Conservation (phyloP, 257 asterid species). For the Dorcoceras hygrometricum region DNA sequence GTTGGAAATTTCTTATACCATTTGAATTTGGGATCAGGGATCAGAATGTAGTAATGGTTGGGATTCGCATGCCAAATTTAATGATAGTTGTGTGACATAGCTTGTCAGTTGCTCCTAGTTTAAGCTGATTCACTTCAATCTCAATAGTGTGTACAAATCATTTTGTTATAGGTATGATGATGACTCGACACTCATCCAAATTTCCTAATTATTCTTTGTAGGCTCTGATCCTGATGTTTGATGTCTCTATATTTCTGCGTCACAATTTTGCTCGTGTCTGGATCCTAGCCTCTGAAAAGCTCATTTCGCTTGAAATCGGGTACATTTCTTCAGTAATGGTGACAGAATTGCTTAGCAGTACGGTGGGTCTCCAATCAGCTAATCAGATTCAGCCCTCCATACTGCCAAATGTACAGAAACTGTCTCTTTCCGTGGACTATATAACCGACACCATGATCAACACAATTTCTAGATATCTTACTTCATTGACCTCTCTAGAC, state of each 20-base stretch:
- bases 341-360: constrained; percentile 74
- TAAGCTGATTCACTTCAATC: neutral
- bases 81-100: neutral
- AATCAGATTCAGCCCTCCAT: constrained; percentile 40
- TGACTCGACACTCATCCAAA: constrained; percentile 4
- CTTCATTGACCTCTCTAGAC: constrained; percentile 68
- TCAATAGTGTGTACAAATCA: neutral
- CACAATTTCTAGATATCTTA: constrained; percentile 58
- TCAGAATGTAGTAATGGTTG: neutral
- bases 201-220: constrained; percentile 41
- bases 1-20: neutral
- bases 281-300: constrained; percentile 64
- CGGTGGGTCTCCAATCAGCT: constrained; percentile 43
- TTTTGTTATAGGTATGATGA: constrained; percentile 3
- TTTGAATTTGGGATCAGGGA: neutral
- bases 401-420: constrained; percentile 65
- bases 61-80: neutral
- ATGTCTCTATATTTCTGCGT: constrained; percentile 71
- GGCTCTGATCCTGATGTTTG: constrained; percentile 90
- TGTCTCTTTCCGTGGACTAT: constrained; percentile 85
- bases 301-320: constrained; percentile 79
- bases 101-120: neutral
- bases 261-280: constrained; percentile 77
- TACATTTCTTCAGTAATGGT: constrained; percentile 84
- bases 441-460: constrained; percentile 81